Conservation (phyloP, 1,139 yeast genomes). For the Sugiyamaella novakii region DNA sequence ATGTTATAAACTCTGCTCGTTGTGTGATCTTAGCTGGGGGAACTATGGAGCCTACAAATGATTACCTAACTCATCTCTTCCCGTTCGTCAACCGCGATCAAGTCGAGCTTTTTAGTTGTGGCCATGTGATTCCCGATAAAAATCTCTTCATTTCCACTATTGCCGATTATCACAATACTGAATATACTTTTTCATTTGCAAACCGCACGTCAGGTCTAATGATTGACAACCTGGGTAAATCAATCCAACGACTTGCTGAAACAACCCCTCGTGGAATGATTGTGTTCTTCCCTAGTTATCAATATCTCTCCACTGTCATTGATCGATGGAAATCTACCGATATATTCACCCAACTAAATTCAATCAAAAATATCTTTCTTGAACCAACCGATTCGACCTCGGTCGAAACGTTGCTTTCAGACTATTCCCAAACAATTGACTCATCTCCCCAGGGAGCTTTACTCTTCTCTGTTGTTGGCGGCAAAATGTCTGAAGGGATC, state of each 20-base stretch:
- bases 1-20: constrained; percentile 63
- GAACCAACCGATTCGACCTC: constrained; percentile 55
- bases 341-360: constrained; percentile 34
- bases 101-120: constrained; percentile 67
- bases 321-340: constrained; percentile 53
- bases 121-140: constrained; percentile 77
- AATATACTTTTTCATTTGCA: constrained; percentile 70
- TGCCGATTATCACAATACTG: constrained; percentile 1
- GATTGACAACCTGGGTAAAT: constrained; percentile 56
- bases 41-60: constrained; percentile 89
- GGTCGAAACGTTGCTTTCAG: constrained; percentile 51
- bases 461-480: constrained; percentile 87
- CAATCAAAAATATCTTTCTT: constrained; percentile 47
- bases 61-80: constrained; percentile 64
- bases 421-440: constrained; percentile 49
- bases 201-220: constrained; percentile 54
- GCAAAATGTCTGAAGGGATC: constrained; percentile 91
- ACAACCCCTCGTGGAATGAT: constrained; percentile 75
- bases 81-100: constrained; percentile 52
- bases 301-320: constrained; percentile 58
- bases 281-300: constrained; percentile 82
- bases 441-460: constrained; percentile 55
- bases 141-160: constrained; percentile 67
- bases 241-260: constrained; percentile 49
- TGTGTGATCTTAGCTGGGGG: constrained; percentile 91